Percentiles rank a stretch among this genome's conserved stretches.
Evolutionary conservation across 129 eudicot genomes (phyloP).

Genomic region (Centella asiatica): DNA sequence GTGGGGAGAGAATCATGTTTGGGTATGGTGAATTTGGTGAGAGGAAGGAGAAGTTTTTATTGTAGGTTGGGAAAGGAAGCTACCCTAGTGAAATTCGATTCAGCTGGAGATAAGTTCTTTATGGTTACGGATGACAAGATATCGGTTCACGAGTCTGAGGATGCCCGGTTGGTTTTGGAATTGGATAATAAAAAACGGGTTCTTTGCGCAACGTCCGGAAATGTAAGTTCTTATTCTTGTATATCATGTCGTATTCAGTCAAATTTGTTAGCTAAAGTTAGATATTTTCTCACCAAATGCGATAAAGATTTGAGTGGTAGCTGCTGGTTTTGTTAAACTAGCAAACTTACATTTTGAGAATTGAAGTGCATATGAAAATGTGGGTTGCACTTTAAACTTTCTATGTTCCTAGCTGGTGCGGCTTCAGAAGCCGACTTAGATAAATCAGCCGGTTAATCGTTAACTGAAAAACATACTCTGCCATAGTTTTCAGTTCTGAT

Average conservation of each 20-base stretch:
- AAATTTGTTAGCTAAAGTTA: slow-evolving; percentile 14
- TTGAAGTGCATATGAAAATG: too few species aligned
- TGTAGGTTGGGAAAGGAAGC: slow-evolving; percentile 74
- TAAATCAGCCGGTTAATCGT: too few species aligned
- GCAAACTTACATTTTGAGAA: too few species aligned
- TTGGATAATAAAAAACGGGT: slow-evolving; percentile 48
- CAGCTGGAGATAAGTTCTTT: slow-evolving; percentile 51
- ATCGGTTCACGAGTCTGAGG: slow-evolving; percentile 66
- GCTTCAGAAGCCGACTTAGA: too few species aligned
- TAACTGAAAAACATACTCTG: too few species aligned
- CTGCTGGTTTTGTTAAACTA: too few species aligned
- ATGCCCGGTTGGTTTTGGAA: slow-evolving; percentile 52
- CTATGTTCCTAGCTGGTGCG: too few species aligned
- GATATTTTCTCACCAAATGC: slow-evolving; percentile 21
- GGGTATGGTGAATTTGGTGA: slow-evolving; percentile 84
- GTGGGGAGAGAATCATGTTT: slow-evolving; percentile 71
- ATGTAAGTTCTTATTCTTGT: slow-evolving; percentile 23
- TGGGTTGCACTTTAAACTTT: too few species aligned
- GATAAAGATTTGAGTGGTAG: too few species aligned
- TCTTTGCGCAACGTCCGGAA: slow-evolving; percentile 68
- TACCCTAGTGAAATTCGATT: slow-evolving; percentile 37
- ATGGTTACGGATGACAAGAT: slow-evolving; percentile 68
- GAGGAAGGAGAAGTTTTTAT: slow-evolving; percentile 70
- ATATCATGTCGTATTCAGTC: neutral
- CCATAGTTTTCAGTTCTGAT: too few species aligned